phyloP scores from a whole-genome alignment of 2,329 filamentous ascomycete species.

The Neodidymelliopsis sp. region DNA sequence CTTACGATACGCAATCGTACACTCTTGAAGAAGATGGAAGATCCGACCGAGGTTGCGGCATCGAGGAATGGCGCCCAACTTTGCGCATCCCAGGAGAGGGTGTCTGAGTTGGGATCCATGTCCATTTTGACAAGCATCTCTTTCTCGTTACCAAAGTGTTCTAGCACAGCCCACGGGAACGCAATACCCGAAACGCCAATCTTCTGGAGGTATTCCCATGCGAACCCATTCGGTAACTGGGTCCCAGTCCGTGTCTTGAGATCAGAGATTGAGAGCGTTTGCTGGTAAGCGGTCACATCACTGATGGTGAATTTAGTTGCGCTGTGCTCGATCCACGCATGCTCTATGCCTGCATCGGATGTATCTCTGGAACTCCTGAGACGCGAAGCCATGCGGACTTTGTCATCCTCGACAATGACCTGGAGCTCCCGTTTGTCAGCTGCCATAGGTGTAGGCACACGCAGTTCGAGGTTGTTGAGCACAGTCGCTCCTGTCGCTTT shows the following conservation, averaged over 20 bases:
- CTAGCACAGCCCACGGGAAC: slow-evolving; percentile 53
- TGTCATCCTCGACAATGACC: slow-evolving; percentile 42
- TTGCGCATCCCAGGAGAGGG: slow-evolving; percentile 34
- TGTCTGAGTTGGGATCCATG: slow-evolving; percentile 31
- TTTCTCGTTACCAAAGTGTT: slow-evolving; percentile 49
- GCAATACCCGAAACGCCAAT: slow-evolving; percentile 53
- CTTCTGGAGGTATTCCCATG: slow-evolving; percentile 49
- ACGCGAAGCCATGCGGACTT: slow-evolving; percentile 47
- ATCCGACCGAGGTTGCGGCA: slow-evolving; percentile 54
- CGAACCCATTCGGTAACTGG: slow-evolving; percentile 43
- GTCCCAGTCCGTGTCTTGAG: slow-evolving; percentile 39
- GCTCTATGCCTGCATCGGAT: slow-evolving; percentile 7
- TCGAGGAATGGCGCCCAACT: slow-evolving; percentile 54
- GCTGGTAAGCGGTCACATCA: slow-evolving; percentile 14
- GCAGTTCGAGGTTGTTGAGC: slow-evolving; percentile 46
- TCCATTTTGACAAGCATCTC: slow-evolving; percentile 55
- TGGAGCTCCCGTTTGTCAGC: slow-evolving; percentile 48
- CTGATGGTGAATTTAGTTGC: slow-evolving; percentile 22
- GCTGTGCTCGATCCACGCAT: slow-evolving; percentile 48
- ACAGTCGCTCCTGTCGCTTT: slow-evolving; percentile 40
- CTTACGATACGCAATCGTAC: slow-evolving; percentile 50
- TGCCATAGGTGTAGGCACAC: slow-evolving; percentile 49
- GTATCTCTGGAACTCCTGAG: slow-evolving; percentile 24
- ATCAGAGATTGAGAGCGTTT: slow-evolving; percentile 31
- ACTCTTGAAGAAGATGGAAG: slow-evolving; percentile 50